Evolutionary conservation across 371 early-diverging fungal genomes (phyloP).

Genomic region (Saksenaea vasiformis): DNA sequence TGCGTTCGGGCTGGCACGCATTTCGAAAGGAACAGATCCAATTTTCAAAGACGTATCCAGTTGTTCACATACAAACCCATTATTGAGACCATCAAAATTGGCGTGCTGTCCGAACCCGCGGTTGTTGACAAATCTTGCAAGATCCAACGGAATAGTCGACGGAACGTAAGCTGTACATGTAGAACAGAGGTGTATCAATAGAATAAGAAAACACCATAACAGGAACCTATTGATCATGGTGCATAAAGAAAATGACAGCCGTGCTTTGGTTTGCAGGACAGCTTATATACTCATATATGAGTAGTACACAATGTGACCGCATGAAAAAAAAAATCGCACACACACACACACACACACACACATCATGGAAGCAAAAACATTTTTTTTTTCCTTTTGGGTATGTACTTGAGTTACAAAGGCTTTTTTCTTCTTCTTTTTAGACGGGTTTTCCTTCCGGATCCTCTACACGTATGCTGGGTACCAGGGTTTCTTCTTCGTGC

Average conservation of each 20-base stretch:
- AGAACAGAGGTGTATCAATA: background rate
- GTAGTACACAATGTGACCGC: background rate
- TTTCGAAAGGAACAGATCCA: slow-evolving; percentile 15
- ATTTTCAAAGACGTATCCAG: slow-evolving; percentile 1
- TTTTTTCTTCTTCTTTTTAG: no score
- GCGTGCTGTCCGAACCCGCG: slow-evolving; percentile 14
- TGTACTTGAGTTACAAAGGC: background rate
- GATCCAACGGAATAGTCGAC: slow-evolving; percentile 6
- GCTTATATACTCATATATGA: background rate
- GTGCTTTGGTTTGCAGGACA: background rate
- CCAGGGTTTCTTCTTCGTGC: background rate
- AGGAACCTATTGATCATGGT: background rate
- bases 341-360: background rate
- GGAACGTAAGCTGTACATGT: background rate
- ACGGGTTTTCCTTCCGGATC: slow-evolving; percentile 16
- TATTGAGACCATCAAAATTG: slow-evolving; percentile 26
- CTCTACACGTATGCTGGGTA: slow-evolving; percentile 18
- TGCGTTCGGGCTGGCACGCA: background rate
- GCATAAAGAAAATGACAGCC: background rate
- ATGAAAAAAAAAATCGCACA: background rate
- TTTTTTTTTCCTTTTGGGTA: background rate
- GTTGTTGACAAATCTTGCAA: slow-evolving; percentile 7
- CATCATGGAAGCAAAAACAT: background rate
- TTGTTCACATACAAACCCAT: slow-evolving; percentile 10
- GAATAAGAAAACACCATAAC: background rate